These are phyloP conservation scores for Chytridium lagenaria DNA, from an alignment of 371 early-diverging fungal genomes.

Conservation along the genomic window DNA sequence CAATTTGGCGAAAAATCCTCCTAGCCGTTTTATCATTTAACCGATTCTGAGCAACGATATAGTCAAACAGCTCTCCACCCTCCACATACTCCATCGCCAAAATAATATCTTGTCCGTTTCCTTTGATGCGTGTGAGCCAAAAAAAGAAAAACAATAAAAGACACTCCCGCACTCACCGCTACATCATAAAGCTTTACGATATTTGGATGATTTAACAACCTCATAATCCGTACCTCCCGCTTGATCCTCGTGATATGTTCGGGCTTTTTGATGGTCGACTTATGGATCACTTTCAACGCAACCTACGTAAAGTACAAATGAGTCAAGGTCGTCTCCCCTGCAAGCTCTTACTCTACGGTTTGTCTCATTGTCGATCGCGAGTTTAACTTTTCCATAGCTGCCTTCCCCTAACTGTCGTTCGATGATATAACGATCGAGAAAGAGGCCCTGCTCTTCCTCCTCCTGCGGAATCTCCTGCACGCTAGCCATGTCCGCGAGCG, in stretches of 20 bases:
- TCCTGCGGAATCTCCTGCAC: background rate
- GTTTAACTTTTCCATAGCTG: conserved; percentile 54
- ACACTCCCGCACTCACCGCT: conserved; percentile 29
- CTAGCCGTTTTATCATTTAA: conserved; percentile 69
- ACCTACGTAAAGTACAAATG: conserved; percentile 32
- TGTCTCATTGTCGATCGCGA: conserved; percentile 40
- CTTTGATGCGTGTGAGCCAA: conserved; percentile 12
- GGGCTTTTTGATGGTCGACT: conserved; percentile 46
- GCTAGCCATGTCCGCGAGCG: background rate
- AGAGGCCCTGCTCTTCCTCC: conserved; percentile 16
- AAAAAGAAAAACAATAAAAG: conserved; percentile 13
- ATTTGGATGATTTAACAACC: conserved; percentile 52
- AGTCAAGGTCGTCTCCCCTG: background rate
- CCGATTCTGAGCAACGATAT: conserved; percentile 60
- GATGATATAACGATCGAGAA: conserved; percentile 47
- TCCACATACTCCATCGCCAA: conserved; percentile 51
- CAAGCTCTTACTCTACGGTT: conserved; percentile 41
- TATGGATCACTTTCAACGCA: conserved; percentile 52
- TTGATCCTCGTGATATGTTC: conserved; percentile 53
- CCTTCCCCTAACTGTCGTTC: conserved; percentile 47
- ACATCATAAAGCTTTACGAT: conserved; percentile 53
- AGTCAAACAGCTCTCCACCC: conserved; percentile 66
- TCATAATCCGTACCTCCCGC: conserved; percentile 52
- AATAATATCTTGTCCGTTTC: conserved; percentile 56
- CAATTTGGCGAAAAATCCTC: conserved; percentile 91